Evolutionary conservation across 1,284 basidiomycete genomes (phyloP).

Genomic region (Termitomyces sp.): DNA sequence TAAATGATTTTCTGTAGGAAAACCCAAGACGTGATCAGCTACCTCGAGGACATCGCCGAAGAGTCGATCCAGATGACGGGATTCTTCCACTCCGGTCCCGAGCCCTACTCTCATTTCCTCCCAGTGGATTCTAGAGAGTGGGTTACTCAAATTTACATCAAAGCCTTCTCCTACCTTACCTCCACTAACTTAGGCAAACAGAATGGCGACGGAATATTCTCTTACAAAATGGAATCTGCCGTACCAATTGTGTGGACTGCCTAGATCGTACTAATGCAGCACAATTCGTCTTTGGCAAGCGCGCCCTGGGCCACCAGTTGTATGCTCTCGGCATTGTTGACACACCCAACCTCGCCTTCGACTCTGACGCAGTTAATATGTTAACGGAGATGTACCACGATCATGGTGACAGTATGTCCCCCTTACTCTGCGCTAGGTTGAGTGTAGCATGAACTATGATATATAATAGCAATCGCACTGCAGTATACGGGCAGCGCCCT

Average conservation of each 20-base stretch:
- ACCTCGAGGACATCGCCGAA: constrained; percentile 93
- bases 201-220: constrained; percentile 65
- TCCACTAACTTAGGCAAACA: background rate
- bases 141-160: constrained; percentile 24
- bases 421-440: background rate
- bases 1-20: constrained; percentile 47
- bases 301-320: constrained; percentile 91
- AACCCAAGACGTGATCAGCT: constrained; percentile 93
- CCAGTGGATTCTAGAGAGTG: constrained; percentile 34
- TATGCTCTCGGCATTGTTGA: constrained; percentile 90
- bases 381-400: constrained; percentile 99
- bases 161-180: background rate
- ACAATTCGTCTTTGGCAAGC: constrained; percentile 97
- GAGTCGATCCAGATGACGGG: constrained; percentile 88
- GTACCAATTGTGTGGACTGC: constrained; percentile 95
- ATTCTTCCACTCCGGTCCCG: constrained; percentile 89
- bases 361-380: constrained; percentile 96
- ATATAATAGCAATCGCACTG: constrained; percentile 74
- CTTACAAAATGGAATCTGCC: constrained; percentile 87
- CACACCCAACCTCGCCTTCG: constrained; percentile 83
- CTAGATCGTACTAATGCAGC: constrained; percentile 97
- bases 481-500: constrained; percentile 97
- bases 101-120: constrained; percentile 67
- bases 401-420: constrained; percentile 80
- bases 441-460: background rate